Conservation (phyloP, 2,329 filamentous ascomycete genomes). For the Ophiocordyceps camponoti-floridani region DNA sequence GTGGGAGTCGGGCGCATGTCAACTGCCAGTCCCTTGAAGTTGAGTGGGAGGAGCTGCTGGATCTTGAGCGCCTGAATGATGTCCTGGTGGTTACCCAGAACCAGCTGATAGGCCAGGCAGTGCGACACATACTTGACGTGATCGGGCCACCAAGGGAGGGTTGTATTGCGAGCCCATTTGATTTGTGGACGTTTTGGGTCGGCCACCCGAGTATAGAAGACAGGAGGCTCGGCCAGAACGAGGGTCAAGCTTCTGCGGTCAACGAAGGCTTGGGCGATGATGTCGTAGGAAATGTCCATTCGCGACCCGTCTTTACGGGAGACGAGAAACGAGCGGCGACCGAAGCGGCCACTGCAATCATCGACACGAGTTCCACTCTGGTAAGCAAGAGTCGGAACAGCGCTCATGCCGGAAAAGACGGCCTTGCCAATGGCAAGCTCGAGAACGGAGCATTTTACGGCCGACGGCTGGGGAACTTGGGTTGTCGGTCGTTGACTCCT, state of each 20-base stretch:
- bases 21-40: slow-evolving; percentile 7
- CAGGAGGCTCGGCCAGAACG: slow-evolving; percentile 31
- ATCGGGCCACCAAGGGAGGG: slow-evolving; percentile 8
- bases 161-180: neutral
- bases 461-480: slow-evolving; percentile 5
- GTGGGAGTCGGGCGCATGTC: slow-evolving; percentile 1
- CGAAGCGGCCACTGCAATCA: slow-evolving; percentile 22
- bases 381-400: slow-evolving; percentile 22
- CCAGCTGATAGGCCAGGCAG: slow-evolving; percentile 24
- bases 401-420: slow-evolving; percentile 14
- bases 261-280: slow-evolving; percentile 25
- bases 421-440: slow-evolving; percentile 28
- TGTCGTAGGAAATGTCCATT: slow-evolving; percentile 31
- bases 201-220: slow-evolving; percentile 20
- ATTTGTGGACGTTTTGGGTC: neutral
- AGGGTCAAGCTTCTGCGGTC: slow-evolving; percentile 24
- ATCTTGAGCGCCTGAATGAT: slow-evolving; percentile 6
- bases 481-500: slow-evolving; percentile 4
- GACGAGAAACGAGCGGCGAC: slow-evolving; percentile 22
- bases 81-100: neutral
- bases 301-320: slow-evolving; percentile 9
- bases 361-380: slow-evolving; percentile 12
- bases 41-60: slow-evolving; percentile 9
- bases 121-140: slow-evolving; percentile 18
- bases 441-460: slow-evolving; percentile 2